These are phyloP conservation scores for Rosa persica DNA, from an alignment of 306 rosid species.

Conservation along the genomic window DNA sequence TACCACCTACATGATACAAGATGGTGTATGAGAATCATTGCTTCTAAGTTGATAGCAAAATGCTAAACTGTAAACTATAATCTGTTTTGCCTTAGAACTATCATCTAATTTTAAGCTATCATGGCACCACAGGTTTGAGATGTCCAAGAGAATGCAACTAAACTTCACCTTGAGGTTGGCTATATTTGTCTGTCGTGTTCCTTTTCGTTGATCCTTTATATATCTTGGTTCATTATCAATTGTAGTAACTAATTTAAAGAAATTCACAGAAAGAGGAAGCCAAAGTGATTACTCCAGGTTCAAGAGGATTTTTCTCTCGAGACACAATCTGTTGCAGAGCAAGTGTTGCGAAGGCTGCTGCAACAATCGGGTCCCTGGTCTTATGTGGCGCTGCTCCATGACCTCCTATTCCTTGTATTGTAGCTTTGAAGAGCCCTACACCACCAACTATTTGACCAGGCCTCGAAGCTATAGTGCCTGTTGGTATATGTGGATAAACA, in stretches of 20 bases:
- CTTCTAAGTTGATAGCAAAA: neutral
- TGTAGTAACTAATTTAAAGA: neutral
- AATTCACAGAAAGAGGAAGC: neutral
- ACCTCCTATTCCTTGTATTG: slow-evolving; percentile 42
- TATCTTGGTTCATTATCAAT: neutral
- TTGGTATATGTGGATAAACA: slow-evolving; percentile 35
- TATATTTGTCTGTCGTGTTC: neutral
- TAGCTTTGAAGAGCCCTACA: slow-evolving; percentile 39
- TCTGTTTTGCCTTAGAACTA: neutral
- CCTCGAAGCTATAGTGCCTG: slow-evolving; percentile 42
- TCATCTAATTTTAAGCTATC: neutral
- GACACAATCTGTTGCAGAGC: slow-evolving; percentile 53
- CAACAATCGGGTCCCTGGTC: slow-evolving; percentile 39
- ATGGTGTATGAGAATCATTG: neutral
- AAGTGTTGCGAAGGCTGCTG: slow-evolving; percentile 37
- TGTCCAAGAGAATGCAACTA: neutral
- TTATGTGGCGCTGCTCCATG: slow-evolving; percentile 43
- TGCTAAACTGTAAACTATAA: neutral
- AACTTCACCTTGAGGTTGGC: neutral
- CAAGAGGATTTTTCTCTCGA: slow-evolving; percentile 42
- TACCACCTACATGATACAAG: slow-evolving; percentile 35
- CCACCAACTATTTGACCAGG: slow-evolving; percentile 44
- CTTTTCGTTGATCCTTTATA: neutral
- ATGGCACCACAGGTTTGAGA: neutral
- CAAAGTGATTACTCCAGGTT: slow-evolving; percentile 33